These are phyloP conservation scores for Perilla frutescens DNA, from an alignment of 257 asterid genomes.

Conservation along the genomic window DNA sequence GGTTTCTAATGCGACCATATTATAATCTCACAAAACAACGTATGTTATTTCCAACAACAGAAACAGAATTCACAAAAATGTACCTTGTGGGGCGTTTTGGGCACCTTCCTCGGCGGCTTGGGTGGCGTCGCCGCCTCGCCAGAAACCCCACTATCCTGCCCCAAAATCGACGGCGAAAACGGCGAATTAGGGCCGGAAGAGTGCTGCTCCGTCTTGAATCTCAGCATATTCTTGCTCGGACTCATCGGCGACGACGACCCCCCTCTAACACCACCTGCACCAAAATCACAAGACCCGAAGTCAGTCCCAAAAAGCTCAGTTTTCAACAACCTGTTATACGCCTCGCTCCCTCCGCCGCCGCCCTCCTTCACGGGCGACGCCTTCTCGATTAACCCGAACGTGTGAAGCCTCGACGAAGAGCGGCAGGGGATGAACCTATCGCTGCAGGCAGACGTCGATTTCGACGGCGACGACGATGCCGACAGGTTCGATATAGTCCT, in stretches of 20 bases:
- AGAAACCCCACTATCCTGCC: slow-evolving; percentile 58
- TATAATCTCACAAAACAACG: slow-evolving; percentile 2
- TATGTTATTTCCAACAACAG: slow-evolving; percentile 1
- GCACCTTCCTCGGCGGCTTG: slow-evolving; percentile 95
- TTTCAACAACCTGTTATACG: slow-evolving; percentile 76
- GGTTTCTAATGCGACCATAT: slow-evolving; percentile 24
- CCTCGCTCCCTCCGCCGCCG: slow-evolving; percentile 73
- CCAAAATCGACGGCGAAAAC: slow-evolving; percentile 77
- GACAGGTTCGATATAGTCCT: slow-evolving; percentile 86
- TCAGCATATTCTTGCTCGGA: slow-evolving; percentile 87
- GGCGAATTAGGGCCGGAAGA: slow-evolving; percentile 83
- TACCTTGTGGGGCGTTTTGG: slow-evolving; percentile 98
- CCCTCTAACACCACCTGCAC: slow-evolving; percentile 67
- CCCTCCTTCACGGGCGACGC: slow-evolving; percentile 86
- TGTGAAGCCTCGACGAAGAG: slow-evolving; percentile 93
- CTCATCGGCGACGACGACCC: slow-evolving; percentile 63
- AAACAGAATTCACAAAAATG: not conserved
- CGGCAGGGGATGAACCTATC: slow-evolving; percentile 98
- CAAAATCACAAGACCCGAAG: slow-evolving; percentile 72
- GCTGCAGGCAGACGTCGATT: slow-evolving; percentile 66
- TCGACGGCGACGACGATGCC: slow-evolving; percentile 74
- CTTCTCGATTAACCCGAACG: slow-evolving; percentile 90
- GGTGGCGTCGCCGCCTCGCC: slow-evolving; percentile 77
- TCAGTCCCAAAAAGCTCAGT: slow-evolving; percentile 95
- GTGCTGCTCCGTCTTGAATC: slow-evolving; percentile 88